Conservation (phyloP, 768 basidiomycete genomes). For the Hortiboletus campestris region DNA sequence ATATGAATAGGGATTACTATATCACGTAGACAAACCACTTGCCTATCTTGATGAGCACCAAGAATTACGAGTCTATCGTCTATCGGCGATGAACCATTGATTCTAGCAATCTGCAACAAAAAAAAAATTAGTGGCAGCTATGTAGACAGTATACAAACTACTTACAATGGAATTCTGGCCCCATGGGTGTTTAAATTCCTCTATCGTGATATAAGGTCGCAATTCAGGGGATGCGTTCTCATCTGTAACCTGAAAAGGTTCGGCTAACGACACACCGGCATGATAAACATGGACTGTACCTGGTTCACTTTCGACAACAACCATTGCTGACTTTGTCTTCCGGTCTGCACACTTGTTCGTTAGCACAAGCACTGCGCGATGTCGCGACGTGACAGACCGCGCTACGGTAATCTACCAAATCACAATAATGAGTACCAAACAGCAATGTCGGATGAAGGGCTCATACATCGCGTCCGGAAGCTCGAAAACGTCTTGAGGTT, state of each 20-base stretch:
- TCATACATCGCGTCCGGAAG: constrained; percentile 72
- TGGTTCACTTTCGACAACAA: constrained; percentile 63
- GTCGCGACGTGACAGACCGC: constrained; percentile 44
- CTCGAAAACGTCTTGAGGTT: constrained; percentile 66
- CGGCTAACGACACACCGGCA: constrained; percentile 1
- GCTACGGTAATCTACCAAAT: constrained; percentile 65
- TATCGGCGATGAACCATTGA: constrained; percentile 64
- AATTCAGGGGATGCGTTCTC: constrained; percentile 59
- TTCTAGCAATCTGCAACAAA: constrained; percentile 59
- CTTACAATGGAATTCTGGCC: constrained; percentile 78
- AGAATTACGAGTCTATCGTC: constrained; percentile 68
- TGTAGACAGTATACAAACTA: neutral
- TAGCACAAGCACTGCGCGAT: constrained; percentile 11
- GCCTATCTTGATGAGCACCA: constrained; percentile 85
- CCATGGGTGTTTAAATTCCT: constrained; percentile 80
- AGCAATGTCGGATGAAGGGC: constrained; percentile 1
- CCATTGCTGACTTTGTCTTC: constrained; percentile 77
- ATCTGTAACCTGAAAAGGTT: constrained; percentile 53
- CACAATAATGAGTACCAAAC: constrained; percentile 5
- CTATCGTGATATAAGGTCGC: constrained; percentile 54
- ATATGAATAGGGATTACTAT: neutral
- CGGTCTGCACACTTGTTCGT: constrained; percentile 47
- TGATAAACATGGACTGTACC: constrained; percentile 36
- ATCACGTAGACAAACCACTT: neutral
- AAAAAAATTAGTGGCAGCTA: neutral